Base-by-base conservation (phyloP, 164 flowering plant genomes). In the Berberis vulgaris region DNA sequence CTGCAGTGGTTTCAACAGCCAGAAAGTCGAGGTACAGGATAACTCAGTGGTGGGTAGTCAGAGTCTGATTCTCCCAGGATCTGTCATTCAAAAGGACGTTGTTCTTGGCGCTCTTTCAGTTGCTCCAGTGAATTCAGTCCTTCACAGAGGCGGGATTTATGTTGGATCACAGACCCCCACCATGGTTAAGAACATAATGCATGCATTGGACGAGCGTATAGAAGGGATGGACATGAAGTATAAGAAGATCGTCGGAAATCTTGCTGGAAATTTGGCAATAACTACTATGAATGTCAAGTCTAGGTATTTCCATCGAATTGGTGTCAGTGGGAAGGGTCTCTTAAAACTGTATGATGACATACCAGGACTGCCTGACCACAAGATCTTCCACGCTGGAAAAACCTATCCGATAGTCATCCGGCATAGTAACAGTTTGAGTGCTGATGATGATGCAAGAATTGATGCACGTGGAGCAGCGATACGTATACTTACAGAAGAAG, bases 361-460 rank as follows among this genome's bases (percentile, higher is more conserved):
- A 55, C 55, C 72, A 44, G 89, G 87, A 26, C 59, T 85, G 7
- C 87, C 85, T 11, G 70, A 70, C 44, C 91, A 88, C 80, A 75
- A 79, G 47, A 80, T 85, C 47, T 84, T 88, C 68, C 2, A 60
- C 10, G 78, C 83, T 42, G 90, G 94, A 26, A 82, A 82, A 53
- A 69, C 65, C 39, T 85, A 75, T 61, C 85, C 83, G 3, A 63
- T 88, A 50, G 61, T 88, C 41, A 69, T 85, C 57, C 70, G 91
- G 55, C 95, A 88, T 43, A 86, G 95, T 74, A 88, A 88, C 62
- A 80, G 95, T 75, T 69, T 88, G 75, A 84, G 87, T 63, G 82
- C 87, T 3, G 89, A 86, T 69, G 91, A 87, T 68, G 95, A 88
- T 77, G 95, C 95, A 45, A 79, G 89, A 71, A 71, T 86, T n/a